Conservation (phyloP, 441 rosid species). For the Aquilaria agallochum region DNA sequence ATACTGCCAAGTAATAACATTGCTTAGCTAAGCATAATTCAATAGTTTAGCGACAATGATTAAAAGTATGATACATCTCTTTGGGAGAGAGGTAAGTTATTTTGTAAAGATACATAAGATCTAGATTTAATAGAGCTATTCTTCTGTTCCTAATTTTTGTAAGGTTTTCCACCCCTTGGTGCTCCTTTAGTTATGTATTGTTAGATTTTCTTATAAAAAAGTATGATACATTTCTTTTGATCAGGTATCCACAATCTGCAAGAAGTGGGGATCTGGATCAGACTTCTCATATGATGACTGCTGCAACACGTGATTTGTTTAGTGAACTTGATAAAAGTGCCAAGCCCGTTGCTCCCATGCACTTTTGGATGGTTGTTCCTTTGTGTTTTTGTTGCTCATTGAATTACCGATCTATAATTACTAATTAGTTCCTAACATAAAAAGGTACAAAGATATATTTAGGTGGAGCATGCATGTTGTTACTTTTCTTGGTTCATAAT, state of each 20-base stretch:
- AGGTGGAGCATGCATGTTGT: background rate
- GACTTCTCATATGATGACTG: conserved; percentile 84
- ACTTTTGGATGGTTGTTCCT: conserved; percentile 85
- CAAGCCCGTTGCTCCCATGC: conserved; percentile 87
- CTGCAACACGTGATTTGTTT: conserved; percentile 83
- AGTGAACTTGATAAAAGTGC: conserved; percentile 82
- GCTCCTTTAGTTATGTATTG: too few relatives aligned
- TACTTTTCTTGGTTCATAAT: too few relatives aligned
- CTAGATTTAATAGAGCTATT: background rate
- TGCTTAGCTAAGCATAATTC: too few relatives aligned
- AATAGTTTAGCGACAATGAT: too few relatives aligned
- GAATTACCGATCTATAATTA: background rate
- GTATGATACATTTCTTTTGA: conserved; percentile 13
- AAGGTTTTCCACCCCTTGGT: background rate
- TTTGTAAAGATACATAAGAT: too few relatives aligned
- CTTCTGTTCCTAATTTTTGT: background rate
- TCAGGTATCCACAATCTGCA: conserved; percentile 64
- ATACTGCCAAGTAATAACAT: too few relatives aligned
- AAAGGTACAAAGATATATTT: background rate
- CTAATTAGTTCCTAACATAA: background rate
- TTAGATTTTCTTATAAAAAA: background rate
- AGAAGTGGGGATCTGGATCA: conserved; percentile 76
- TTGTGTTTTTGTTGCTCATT: background rate
- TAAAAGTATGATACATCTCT: conserved; percentile 6
- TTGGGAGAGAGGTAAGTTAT: background rate